Percentiles rank a stretch among this genome's conserved stretches.
These are phyloP conservation scores for Clonostachys rosea DNA, from an alignment of 2,329 filamentous ascomycete species.

Conservation along the genomic window DNA sequence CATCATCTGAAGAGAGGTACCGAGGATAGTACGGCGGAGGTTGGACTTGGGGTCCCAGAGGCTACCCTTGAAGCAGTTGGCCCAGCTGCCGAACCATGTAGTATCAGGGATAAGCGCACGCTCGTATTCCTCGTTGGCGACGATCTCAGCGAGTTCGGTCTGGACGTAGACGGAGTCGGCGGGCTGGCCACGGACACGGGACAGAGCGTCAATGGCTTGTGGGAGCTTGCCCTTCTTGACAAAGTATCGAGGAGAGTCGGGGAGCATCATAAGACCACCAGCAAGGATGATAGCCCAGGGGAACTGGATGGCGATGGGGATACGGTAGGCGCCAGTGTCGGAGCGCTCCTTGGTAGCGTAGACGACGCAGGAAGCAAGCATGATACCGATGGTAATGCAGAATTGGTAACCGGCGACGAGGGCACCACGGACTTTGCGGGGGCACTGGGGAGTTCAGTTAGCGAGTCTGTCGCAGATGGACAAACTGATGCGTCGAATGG, in stretches of 20 bases:
- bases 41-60: slow-evolving; percentile 60
- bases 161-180: slow-evolving; percentile 70
- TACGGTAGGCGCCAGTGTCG: slow-evolving; percentile 69
- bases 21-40: slow-evolving; percentile 66
- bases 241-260: slow-evolving; percentile 81
- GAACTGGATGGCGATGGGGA: slow-evolving; percentile 78
- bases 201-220: slow-evolving; percentile 56
- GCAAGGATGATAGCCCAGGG: slow-evolving; percentile 74
- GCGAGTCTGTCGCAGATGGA: slow-evolving; percentile 9
- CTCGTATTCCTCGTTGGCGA: slow-evolving; percentile 88
- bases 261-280: slow-evolving; percentile 67
- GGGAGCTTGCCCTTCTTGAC: slow-evolving; percentile 73
- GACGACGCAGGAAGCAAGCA: slow-evolving; percentile 70
- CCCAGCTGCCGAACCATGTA: slow-evolving; percentile 66
- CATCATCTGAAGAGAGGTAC: slow-evolving; percentile 75
- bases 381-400: slow-evolving; percentile 74
- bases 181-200: slow-evolving; percentile 70
- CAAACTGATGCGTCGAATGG: neutral
- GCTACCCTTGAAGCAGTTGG: slow-evolving; percentile 61
- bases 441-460: slow-evolving; percentile 26
- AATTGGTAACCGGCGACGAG: slow-evolving; percentile 82
- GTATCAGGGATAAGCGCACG: slow-evolving; percentile 59
- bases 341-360: slow-evolving; percentile 61
- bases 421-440: slow-evolving; percentile 70
- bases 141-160: slow-evolving; percentile 76